These are phyloP conservation scores for Rhizophagus clarus DNA, from an alignment of 192 early-diverging fungal genomes.

Conservation along the genomic window DNA sequence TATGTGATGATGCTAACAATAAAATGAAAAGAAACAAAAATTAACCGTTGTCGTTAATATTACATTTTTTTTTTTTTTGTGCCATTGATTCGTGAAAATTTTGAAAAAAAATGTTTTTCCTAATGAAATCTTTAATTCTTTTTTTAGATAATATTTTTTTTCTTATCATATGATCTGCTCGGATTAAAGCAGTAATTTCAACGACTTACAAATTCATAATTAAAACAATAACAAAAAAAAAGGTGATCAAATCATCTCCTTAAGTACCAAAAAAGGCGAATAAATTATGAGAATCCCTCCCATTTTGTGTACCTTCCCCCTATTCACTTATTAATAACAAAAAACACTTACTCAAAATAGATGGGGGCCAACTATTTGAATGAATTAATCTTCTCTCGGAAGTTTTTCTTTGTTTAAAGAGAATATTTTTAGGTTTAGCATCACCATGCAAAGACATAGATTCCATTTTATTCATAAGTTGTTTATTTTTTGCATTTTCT, in stretches of 20 bases:
- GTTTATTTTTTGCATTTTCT: neutral
- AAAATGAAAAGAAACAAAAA: neutral
- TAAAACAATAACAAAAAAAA: neutral
- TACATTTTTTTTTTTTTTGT: too few species aligned
- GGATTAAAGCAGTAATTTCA: neutral
- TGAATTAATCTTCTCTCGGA: conserved; percentile 43
- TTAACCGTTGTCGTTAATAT: neutral
- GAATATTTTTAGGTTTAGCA: conserved; percentile 8
- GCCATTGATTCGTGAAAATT: too few species aligned
- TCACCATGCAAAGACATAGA: neutral
- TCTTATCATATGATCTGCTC: neutral
- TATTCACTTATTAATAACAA: neutral
- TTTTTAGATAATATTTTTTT: neutral
- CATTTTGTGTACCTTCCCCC: neutral
- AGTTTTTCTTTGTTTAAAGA: conserved; percentile 4
- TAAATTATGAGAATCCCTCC: neutral
- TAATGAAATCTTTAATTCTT: neutral
- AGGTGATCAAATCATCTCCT: neutral
- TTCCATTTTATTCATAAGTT: conserved; percentile 7
- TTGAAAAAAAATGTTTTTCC: too few species aligned
- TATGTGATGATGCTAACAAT: conserved; percentile 52
- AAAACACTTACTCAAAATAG: conserved; percentile 46
- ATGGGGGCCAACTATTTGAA: conserved; percentile 70
- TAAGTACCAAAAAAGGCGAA: neutral
- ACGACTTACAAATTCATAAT: neutral